phyloP scores from a whole-genome alignment of 1,284 basidiomycete species.

The Athelia sp. region DNA sequence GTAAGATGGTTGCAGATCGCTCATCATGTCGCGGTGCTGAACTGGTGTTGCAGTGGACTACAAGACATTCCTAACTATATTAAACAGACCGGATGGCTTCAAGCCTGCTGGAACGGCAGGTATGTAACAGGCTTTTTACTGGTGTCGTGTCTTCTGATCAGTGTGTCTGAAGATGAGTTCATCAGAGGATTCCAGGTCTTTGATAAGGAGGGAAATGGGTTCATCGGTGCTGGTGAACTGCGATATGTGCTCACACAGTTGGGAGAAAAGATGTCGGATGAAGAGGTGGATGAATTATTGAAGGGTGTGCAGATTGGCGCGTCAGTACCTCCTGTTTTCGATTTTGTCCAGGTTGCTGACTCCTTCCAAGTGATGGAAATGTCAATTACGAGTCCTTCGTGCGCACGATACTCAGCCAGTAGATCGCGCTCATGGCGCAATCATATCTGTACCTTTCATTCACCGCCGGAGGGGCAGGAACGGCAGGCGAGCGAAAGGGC shows the following conservation, averaged over 20 bases:
- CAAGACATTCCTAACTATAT: conserved; percentile 84
- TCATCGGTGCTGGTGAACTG: conserved; percentile 89
- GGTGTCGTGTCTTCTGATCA: neutral
- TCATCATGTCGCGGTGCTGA: neutral
- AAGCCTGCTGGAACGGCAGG: conserved; percentile 93
- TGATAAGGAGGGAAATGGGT: conserved; percentile 96
- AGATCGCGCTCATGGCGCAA: conserved; percentile 8
- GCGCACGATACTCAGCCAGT: conserved; percentile 86
- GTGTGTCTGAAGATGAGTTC: conserved; percentile 79
- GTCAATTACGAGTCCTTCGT: conserved; percentile 98
- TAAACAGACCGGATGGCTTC: conserved; percentile 95
- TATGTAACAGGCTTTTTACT: conserved; percentile 28
- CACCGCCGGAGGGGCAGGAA: neutral
- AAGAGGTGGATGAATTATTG: conserved; percentile 96
- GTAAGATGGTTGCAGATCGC: conserved; percentile 35
- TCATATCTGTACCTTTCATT: neutral
- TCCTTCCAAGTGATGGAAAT: conserved; percentile 77
- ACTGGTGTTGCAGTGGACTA: conserved; percentile 66
- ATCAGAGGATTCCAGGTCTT: conserved; percentile 99
- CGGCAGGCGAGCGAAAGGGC: neutral
- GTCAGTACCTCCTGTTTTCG: conserved; percentile 41
- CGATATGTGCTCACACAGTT: conserved; percentile 94
- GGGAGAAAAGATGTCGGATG: conserved; percentile 96
- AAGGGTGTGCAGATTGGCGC: conserved; percentile 89
- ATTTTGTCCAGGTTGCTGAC: conserved; percentile 13